Evolutionary conservation across 2,329 filamentous ascomycete species (phyloP), one percentile per base, ranked within the genome.

Genomic region (Nectriaceae sp.): DNA sequence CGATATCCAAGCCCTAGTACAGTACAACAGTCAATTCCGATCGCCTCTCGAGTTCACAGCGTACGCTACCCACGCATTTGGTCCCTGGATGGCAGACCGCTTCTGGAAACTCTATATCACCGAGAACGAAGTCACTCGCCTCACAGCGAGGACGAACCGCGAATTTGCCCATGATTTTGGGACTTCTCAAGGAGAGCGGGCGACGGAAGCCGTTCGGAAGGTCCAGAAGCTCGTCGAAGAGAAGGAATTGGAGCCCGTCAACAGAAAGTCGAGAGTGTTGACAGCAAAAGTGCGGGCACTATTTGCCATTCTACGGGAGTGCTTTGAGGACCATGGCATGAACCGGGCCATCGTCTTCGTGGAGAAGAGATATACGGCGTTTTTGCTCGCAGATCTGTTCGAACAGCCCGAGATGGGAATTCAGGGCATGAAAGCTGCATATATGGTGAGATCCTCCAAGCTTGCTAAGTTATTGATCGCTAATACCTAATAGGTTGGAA

Each of bases 291-390:
- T 93, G 1, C 67, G 79, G 4, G 59, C 77, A 4, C 78, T 97
- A 1, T 65, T 83, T 19, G 63, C 74, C 2, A 82, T 84, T 46
- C 74, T 97, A 1, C 64, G 68, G 3, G 67, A 81, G 6, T 78
- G 86, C 42, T 97, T 91, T 60, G 75, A 83, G 5, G 75, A 78
- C 21, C 84, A 85, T 16, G 29, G 46, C 4, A 56, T 59, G 2
- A 59, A 53, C n/a, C 57, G 67, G 2, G 96, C 90, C 62, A 96
- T 99, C 46, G 82, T 97, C 0, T 97, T 99, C 66, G 90, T 96
- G 0, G 78, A 90, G 52, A 80, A 87, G 64, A 79, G 91, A 35
- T 83, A 88, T 54, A 93, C 90, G 1, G 93, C 92, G 1, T 80
- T 83, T 16, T 69, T 95, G 15, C 73, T 99, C 2, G 74, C 80